Evolutionary conservation across 768 basidiomycete species (phyloP).

Genomic region (Russula dissimulans): DNA sequence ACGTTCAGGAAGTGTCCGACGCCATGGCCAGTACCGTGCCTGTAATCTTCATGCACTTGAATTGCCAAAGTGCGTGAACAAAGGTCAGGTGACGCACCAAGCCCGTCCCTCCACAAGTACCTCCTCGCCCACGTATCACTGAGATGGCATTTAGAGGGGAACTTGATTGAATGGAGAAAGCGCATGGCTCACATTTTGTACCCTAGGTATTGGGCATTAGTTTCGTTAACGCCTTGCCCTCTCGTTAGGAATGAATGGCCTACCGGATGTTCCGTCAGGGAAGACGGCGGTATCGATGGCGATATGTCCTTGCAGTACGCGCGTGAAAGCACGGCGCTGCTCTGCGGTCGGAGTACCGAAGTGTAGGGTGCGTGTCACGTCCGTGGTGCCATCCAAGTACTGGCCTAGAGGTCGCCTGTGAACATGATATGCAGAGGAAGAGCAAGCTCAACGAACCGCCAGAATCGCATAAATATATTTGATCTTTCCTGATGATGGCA

Average conservation of each 20-base stretch:
- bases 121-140: constrained; percentile 79
- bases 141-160: background rate
- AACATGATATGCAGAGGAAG: background rate
- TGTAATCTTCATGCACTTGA: constrained; percentile 41
- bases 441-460: constrained; percentile 43
- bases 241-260: constrained; percentile 13
- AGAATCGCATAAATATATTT: constrained; percentile 79
- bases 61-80: background rate
- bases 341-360: constrained; percentile 79
- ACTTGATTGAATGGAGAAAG: background rate
- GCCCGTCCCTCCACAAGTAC: constrained; percentile 77
- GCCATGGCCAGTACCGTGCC: constrained; percentile 92
- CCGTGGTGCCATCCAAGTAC: constrained; percentile 90
- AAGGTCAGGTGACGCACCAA: constrained; percentile 42
- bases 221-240: background rate
- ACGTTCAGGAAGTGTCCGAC: constrained; percentile 93
- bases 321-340: constrained; percentile 82
- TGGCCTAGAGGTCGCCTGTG: constrained; percentile 42
- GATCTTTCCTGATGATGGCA: constrained; percentile 64
- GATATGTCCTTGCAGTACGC: constrained; percentile 87
- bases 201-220: constrained; percentile 29
- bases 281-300: constrained; percentile 81
- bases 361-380: constrained; percentile 87
- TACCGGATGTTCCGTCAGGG: constrained; percentile 71
- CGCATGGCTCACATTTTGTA: constrained; percentile 40